Evolutionary conservation across 441 rosid species (phyloP).

Genomic region (Eugenia klotzschiana): DNA sequence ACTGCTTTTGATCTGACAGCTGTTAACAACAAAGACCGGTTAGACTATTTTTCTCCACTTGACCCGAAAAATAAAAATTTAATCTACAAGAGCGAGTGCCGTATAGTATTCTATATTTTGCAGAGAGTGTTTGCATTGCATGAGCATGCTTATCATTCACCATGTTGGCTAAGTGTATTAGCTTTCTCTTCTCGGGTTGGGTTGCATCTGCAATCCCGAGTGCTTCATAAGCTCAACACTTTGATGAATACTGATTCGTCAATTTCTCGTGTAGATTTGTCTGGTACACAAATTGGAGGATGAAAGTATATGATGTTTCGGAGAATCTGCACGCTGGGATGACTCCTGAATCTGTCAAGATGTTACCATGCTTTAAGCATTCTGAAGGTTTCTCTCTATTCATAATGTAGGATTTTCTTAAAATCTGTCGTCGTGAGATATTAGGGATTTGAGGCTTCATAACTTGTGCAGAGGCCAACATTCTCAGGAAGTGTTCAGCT

Average conservation of each 20-base stretch:
- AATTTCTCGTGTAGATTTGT: slow-evolving; percentile 30
- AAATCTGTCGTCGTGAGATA: neutral
- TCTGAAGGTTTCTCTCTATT: slow-evolving; percentile 28
- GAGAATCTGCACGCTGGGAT: slow-evolving; percentile 18
- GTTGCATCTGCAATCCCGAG: neutral
- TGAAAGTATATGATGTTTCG: slow-evolving; percentile 21
- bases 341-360: slow-evolving; percentile 8
- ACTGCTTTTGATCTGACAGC: slow-evolving; percentile 27
- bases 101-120: neutral
- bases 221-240: neutral
- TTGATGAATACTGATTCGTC: neutral
- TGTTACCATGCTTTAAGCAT: slow-evolving; percentile 7
- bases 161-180: neutral
- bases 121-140: neutral
- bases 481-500: slow-evolving; percentile 5
- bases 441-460: neutral
- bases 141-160: neutral
- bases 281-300: slow-evolving; percentile 51
- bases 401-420: neutral
- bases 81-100: neutral
- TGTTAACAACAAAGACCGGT: slow-evolving; percentile 39
- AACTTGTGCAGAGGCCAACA: slow-evolving; percentile 25
- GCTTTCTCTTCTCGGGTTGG: neutral
- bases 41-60: neutral
- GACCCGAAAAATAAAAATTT: neutral